Percentiles rank a stretch among this genome's conserved stretches.
These are phyloP conservation scores for Forsythia viridissima DNA, from an alignment of 257 asterid genomes.

Conservation along the genomic window DNA sequence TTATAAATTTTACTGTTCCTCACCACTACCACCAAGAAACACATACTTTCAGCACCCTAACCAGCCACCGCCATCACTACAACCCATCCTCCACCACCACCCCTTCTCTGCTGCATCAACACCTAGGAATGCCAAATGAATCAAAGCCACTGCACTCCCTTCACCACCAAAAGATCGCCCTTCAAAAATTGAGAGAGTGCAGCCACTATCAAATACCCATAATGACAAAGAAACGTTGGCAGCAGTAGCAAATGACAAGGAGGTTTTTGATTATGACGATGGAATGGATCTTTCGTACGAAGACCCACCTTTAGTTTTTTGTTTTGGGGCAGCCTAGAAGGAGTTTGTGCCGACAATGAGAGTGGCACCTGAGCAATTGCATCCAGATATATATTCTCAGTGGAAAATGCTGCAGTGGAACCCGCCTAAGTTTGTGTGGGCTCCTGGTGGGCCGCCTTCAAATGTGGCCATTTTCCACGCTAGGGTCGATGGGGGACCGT, in stretches of 20 bases:
- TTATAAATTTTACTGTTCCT: too few relatives aligned
- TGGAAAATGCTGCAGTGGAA: conserved; percentile 98
- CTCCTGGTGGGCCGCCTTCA: conserved; percentile 90
- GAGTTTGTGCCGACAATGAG: conserved; percentile 83
- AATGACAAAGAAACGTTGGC: too few relatives aligned
- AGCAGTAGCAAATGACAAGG: conserved; percentile 22
- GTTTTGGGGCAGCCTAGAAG: conserved; percentile 72
- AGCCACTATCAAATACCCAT: too few relatives aligned
- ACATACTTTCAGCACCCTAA: too few relatives aligned
- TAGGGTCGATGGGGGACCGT: conserved; percentile 95
- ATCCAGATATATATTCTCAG: conserved; percentile 81
- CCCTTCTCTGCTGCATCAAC: too few relatives aligned
- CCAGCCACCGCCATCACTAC: too few relatives aligned
- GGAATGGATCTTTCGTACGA: conserved; percentile 64
- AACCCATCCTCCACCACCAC: too few relatives aligned
- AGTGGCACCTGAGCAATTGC: conserved; percentile 76
- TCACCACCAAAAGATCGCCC: too few relatives aligned
- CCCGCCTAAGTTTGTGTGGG: conserved; percentile 89
- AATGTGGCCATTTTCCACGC: conserved; percentile 85
- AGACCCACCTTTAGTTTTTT: conserved; percentile 78
- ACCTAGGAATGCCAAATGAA: too few relatives aligned
- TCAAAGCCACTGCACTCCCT: too few relatives aligned
- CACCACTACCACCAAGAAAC: too few relatives aligned
- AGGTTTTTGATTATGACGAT: conserved; percentile 61
- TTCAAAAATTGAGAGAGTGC: too few relatives aligned